phyloP scores from a whole-genome alignment of 2,329 filamentous ascomycete species.

The Fusarium dlaminii region DNA sequence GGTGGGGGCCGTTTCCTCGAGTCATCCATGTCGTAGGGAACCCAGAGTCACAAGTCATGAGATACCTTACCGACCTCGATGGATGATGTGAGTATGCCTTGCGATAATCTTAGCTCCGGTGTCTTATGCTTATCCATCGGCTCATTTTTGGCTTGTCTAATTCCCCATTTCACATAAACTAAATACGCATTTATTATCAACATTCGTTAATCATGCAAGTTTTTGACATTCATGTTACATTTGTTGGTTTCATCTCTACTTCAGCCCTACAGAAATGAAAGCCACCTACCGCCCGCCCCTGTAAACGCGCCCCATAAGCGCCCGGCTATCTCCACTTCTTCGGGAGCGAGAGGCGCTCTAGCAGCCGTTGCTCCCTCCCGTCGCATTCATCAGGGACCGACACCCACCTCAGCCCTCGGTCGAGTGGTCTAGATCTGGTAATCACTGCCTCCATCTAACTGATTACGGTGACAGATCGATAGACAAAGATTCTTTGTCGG shows the following conservation, averaged over 20 bases:
- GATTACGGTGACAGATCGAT: neutral
- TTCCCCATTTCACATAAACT: neutral
- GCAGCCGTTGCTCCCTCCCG: neutral
- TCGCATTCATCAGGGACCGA: neutral
- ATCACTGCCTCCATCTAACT: neutral
- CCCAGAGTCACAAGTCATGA: neutral
- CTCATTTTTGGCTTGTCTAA: too few relatives aligned
- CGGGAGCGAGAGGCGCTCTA: neutral
- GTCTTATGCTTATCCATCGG: neutral
- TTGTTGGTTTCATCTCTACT: neutral
- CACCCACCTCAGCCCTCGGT: neutral
- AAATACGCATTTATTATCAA: neutral
- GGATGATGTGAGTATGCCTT: constrained; percentile 12
- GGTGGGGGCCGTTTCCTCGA: constrained; percentile 22
- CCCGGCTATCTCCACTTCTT: neutral
- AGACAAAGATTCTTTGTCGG: neutral
- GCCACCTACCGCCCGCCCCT: neutral
- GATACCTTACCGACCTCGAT: neutral
- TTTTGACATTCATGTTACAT: neutral
- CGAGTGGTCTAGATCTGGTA: neutral
- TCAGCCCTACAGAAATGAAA: constrained; percentile 21
- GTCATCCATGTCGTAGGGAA: constrained; percentile 1
- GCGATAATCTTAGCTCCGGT: neutral
- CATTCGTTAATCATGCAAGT: neutral
- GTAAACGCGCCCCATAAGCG: constrained; percentile 4